Evolutionary conservation across 208 protist species (phyloP).

Genomic region (Acanthamoeba rhysodes): DNA sequence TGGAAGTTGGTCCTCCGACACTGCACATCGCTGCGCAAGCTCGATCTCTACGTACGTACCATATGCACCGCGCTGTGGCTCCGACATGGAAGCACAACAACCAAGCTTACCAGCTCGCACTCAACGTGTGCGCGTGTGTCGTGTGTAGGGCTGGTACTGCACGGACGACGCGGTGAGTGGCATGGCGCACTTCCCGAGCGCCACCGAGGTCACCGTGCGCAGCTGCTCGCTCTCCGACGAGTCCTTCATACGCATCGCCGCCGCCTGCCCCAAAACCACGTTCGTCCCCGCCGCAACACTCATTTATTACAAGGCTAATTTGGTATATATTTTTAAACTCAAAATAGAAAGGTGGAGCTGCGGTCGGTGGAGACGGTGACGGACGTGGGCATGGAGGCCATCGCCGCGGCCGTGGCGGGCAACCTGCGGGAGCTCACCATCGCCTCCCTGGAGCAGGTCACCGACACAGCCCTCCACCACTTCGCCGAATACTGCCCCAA

Average conservation of each 20-base stretch:
- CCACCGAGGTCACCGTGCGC: neutral
- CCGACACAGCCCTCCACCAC: neutral
- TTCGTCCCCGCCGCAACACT: neutral
- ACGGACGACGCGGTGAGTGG: neutral
- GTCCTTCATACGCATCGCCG: conserved; percentile 18
- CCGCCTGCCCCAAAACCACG: conserved; percentile 11
- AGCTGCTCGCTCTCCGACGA: conserved; percentile 11
- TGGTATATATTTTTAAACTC: neutral
- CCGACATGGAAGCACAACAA: neutral
- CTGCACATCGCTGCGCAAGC: conserved; percentile 2
- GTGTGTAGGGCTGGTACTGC: neutral
- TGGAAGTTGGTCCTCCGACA: conserved; percentile 13
- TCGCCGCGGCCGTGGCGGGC: neutral
- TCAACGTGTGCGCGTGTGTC: neutral
- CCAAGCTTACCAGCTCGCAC: neutral
- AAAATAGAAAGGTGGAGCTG: neutral
- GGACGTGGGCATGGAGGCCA: conserved; percentile 30
- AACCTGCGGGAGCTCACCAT: neutral
- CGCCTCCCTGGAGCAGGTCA: conserved; percentile 13
- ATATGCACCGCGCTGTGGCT: neutral
- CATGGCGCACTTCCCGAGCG: neutral
- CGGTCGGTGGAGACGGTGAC: neutral
- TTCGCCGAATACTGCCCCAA: conserved; percentile 14
- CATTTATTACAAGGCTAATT: neutral
- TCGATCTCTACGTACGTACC: neutral